phyloP scores from a whole-genome alignment of 176 grass and related monocot genomes.

The Juncus effusus region DNA sequence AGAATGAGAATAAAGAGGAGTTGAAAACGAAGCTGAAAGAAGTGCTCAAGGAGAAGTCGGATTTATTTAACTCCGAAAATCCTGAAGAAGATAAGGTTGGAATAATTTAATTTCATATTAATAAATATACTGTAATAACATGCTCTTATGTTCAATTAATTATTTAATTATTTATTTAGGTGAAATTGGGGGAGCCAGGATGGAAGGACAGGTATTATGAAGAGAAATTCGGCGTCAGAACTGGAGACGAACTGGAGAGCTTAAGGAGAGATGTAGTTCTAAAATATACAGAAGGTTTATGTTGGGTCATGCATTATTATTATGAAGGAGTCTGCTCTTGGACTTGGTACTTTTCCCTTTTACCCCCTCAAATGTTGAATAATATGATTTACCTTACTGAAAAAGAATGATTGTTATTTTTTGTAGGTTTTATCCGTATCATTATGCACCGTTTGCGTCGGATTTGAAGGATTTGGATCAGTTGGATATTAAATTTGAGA shows the following conservation, averaged over 20 bases:
- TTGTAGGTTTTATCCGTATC: conserved; percentile 96
- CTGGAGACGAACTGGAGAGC: conserved; percentile 62
- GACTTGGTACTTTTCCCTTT: conserved; percentile 63
- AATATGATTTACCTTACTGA: conserved; percentile 5
- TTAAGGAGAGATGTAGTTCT: conserved; percentile 76
- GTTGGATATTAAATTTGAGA: conserved; percentile 62
- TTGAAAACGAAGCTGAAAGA: conserved; percentile 89
- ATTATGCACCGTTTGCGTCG: conserved; percentile 99
- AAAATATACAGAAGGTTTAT: conserved; percentile 89
- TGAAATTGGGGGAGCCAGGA: conserved; percentile 90
- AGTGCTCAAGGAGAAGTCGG: conserved; percentile 81
- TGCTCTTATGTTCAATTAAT: not conserved
- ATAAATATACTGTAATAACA: conserved; percentile 1
- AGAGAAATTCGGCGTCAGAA: conserved; percentile 85
- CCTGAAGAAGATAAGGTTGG: conserved; percentile 91
- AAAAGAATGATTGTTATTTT: not conserved
- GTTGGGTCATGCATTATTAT: conserved; percentile 99
- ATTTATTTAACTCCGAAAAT: conserved; percentile 96
- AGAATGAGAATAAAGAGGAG: conserved; percentile 77
- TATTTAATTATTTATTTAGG: conserved; percentile 45
- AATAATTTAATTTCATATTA: conserved; percentile 28
- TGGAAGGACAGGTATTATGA: conserved; percentile 97
- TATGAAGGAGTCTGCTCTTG: conserved; percentile 98
- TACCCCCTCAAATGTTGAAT: conserved; percentile 15
- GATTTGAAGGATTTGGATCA: conserved; percentile 65